These are phyloP conservation scores for Nakazawaea sp. DNA, from an alignment of 805 yeast genomes.

Conservation along the genomic window DNA sequence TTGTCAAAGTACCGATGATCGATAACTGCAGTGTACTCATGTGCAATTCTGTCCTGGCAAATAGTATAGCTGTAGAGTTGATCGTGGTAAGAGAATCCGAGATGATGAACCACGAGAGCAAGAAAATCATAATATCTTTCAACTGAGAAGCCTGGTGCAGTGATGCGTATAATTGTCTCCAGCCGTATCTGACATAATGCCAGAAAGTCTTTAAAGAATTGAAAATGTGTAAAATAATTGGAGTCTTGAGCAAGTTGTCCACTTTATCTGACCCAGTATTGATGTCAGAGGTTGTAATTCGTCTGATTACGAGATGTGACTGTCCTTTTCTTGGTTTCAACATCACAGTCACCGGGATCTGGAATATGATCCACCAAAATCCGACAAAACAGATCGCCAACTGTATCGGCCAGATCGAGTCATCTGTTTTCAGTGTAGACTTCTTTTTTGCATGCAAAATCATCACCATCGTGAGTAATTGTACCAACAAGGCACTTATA, in stretches of 20 bases:
- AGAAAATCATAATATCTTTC: conserved; percentile 58
- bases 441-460: conserved; percentile 18
- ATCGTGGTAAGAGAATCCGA: conserved; percentile 75
- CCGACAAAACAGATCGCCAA: conserved; percentile 61
- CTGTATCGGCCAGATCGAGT: conserved; percentile 37
- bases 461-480: conserved; percentile 47
- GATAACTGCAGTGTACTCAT: conserved; percentile 68
- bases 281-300: background rate
- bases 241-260: background rate
- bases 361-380: conserved; percentile 72
- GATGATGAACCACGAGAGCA: conserved; percentile 70
- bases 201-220: conserved; percentile 13
- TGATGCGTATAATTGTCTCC: conserved; percentile 50
- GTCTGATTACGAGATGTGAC: conserved; percentile 10
- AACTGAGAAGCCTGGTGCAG: conserved; percentile 53
- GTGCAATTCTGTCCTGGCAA: conserved; percentile 61
- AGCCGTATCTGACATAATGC: conserved; percentile 48
- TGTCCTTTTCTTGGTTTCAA: conserved; percentile 40
- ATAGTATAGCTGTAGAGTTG: conserved; percentile 70
- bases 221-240: background rate
- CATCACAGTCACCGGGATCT: conserved; percentile 47
- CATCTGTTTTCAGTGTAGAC: conserved; percentile 11
- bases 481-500: conserved; percentile 61
- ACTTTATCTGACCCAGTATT: too few species aligned
- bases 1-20: conserved; percentile 56